Evolutionary conservation across 179 eudicot species (phyloP).

Genomic region (Patellifolia procumbens): DNA sequence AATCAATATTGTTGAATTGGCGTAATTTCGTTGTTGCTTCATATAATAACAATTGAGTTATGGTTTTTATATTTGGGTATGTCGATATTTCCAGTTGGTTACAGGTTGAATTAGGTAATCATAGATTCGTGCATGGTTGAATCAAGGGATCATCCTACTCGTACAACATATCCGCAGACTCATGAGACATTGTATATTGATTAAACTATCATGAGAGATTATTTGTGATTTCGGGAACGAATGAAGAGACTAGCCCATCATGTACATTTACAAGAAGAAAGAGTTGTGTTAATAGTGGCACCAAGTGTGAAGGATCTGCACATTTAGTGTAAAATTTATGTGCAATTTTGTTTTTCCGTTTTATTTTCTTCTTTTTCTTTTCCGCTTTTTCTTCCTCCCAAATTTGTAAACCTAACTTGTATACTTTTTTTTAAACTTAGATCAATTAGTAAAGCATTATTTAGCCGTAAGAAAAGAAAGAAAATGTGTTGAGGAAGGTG

Average conservation of each 20-base stretch:
- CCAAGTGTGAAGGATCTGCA: not conserved
- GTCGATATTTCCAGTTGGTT: not conserved
- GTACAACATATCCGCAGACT: not conserved
- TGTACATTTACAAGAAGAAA: not conserved
- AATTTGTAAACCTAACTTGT: too few species aligned
- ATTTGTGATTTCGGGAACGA: not conserved
- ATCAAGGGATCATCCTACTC: conserved; percentile 6
- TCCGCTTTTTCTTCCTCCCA: too few species aligned
- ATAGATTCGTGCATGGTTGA: conserved; percentile 1
- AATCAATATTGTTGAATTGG: not conserved
- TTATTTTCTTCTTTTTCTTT: too few species aligned
- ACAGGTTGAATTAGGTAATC: conserved; percentile 23
- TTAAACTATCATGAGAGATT: not conserved
- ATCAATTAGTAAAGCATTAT: too few species aligned
- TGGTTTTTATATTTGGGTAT: too few species aligned
- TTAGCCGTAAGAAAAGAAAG: too few species aligned
- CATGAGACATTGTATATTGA: conserved; percentile 3
- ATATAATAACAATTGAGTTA: not conserved
- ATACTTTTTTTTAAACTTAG: too few species aligned
- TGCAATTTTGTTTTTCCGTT: not conserved
- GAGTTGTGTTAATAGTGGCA: not conserved
- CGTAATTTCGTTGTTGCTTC: not conserved
- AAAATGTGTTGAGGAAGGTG: too few species aligned
- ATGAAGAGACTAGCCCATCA: not conserved
- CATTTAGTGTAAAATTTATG: not conserved